Evolutionary conservation across 2,329 filamentous ascomycete species (phyloP).

Genomic region (Sarocladium strictum): DNA sequence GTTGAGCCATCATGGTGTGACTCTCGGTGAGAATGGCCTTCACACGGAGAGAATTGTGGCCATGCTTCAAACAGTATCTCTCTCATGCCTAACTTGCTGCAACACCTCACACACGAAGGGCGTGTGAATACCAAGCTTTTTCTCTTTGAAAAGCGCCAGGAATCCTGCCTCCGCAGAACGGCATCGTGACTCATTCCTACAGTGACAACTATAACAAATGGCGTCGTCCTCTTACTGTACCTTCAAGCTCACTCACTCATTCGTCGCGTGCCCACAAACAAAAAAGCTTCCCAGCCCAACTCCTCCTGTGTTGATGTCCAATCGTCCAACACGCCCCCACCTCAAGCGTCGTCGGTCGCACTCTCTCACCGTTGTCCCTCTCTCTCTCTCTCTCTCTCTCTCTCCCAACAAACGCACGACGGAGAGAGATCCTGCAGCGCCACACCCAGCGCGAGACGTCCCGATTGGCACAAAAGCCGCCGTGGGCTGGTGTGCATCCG

Average conservation of each 20-base stretch:
- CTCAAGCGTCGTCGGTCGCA: too few species aligned
- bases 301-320: constrained; percentile 26
- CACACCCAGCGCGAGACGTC: constrained; percentile 11
- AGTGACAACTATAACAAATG: not conserved
- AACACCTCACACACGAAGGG: too few species aligned
- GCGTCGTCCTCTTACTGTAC: not conserved
- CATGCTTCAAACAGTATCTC: too few species aligned
- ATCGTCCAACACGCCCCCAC: constrained; percentile 18
- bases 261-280: not conserved
- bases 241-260: not conserved
- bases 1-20: too few species aligned
- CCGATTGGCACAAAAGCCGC: constrained; percentile 20
- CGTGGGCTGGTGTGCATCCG: not conserved
- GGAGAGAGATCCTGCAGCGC: constrained; percentile 2
- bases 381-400: too few species aligned
- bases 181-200: constrained; percentile 4
- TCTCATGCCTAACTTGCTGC: too few species aligned
- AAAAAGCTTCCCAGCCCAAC: too few species aligned
- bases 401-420: not conserved
- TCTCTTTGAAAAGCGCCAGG: not conserved
- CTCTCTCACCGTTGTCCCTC: not conserved
- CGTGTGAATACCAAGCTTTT: too few species aligned
- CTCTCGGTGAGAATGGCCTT: too few species aligned
- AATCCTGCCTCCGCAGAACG: not conserved
- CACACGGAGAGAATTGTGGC: too few species aligned